A percentile compares a stretch with the other conserved stretches of the same genome.
Conservation (phyloP, 306 rosid species). For the Quercus parvula region DNA sequence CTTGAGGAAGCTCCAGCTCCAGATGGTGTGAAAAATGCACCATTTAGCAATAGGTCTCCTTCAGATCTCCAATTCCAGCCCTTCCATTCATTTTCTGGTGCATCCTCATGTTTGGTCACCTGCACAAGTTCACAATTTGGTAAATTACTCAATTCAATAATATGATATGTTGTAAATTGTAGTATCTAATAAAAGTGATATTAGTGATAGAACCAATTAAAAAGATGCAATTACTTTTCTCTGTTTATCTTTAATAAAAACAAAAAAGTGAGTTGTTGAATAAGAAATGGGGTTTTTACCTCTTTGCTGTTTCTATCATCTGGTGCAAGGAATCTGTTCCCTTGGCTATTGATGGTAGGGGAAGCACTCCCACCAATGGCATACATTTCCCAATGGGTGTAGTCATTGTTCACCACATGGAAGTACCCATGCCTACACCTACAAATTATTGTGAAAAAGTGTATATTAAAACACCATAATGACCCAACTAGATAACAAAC, state of each 20-base stretch:
- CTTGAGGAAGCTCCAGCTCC: conserved; percentile 91
- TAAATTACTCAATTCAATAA: no score
- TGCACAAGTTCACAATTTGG: conserved; percentile 7
- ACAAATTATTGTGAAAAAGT: conserved; percentile 5
- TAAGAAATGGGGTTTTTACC: conserved; percentile 31
- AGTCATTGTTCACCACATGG: conserved; percentile 99
- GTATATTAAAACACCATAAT: conserved; percentile 3
- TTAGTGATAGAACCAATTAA: no score
- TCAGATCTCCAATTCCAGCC: conserved; percentile 95
- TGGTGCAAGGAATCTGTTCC: conserved; percentile 90
- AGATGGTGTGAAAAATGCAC: conserved; percentile 77
- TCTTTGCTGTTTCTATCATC: conserved; percentile 80
- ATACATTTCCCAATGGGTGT: conserved; percentile 99
- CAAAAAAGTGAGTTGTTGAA: neutral
- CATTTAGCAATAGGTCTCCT: conserved; percentile 72
- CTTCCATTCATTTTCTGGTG: conserved; percentile 78
- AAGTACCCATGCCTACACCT: conserved; percentile 97
- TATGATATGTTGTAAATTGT: no score
- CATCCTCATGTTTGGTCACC: conserved; percentile 99
- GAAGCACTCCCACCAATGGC: conserved; percentile 96
- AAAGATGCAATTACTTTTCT: no score
- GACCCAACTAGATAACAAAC: no score
- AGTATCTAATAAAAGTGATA: no score
- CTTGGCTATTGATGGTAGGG: conserved; percentile 96
- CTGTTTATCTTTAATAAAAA: neutral